Percentiles rank a stretch among this genome's conserved stretches.
These are phyloP conservation scores for Candida yuanshanica DNA, from an alignment of 805 yeast genomes.

Conservation along the genomic window DNA sequence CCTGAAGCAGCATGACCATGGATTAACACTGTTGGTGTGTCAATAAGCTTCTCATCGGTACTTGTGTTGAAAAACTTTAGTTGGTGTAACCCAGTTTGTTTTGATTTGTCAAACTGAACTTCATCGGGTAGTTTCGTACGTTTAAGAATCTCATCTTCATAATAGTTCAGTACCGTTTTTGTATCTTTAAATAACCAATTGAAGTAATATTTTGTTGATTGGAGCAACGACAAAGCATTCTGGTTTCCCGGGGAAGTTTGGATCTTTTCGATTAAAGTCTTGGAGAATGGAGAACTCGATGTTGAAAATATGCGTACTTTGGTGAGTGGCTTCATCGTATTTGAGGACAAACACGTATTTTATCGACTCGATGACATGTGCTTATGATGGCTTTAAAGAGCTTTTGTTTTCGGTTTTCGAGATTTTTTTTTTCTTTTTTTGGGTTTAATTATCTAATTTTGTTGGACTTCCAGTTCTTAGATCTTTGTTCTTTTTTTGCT, in stretches of 20 bases:
- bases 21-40: constrained; percentile 46
- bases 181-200: constrained; percentile 16
- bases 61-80: constrained; percentile 22
- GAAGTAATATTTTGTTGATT: constrained; percentile 12
- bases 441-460: not conserved
- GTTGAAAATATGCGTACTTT: not conserved
- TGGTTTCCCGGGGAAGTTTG: constrained; percentile 1
- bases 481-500: too few species aligned
- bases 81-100: constrained; percentile 18
- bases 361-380: not conserved
- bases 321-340: not conserved
- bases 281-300: not conserved
- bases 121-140: constrained; percentile 8
- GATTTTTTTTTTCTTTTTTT: not conserved
- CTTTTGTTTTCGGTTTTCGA: not conserved
- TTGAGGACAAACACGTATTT: not conserved
- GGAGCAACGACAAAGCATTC: constrained; percentile 1
- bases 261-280: constrained; percentile 8
- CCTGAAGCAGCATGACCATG: constrained; percentile 96
- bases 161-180: constrained; percentile 7
- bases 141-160: constrained; percentile 15
- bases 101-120: constrained; percentile 4
- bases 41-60: constrained; percentile 8
- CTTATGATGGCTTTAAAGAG: too few species aligned
- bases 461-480: too few species aligned